These are phyloP conservation scores for Phyllosticta paracitricarpa DNA, from an alignment of 2,329 filamentous ascomycete species.

Conservation along the genomic window DNA sequence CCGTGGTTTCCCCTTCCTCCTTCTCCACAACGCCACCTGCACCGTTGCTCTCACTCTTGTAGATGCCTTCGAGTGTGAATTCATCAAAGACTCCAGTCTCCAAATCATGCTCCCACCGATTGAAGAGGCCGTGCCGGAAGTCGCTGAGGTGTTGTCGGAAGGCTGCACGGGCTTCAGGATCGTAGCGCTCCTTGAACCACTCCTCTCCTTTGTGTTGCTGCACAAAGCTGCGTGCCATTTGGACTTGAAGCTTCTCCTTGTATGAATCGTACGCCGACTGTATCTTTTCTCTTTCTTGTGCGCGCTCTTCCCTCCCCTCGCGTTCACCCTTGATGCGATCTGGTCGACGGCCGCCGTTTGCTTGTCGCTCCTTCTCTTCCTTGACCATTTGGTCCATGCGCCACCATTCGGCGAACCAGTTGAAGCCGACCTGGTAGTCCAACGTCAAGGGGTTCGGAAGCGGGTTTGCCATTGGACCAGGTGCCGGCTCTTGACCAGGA, in stretches of 20 bases:
- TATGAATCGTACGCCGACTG: constrained; percentile 58
- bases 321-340: constrained; percentile 50
- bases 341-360: constrained; percentile 54
- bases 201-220: constrained; percentile 88
- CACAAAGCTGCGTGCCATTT: constrained; percentile 83
- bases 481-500: constrained; percentile 56
- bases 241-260: constrained; percentile 54
- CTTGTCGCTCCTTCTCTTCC: constrained; percentile 64
- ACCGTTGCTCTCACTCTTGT: constrained; percentile 85
- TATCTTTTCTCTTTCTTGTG: constrained; percentile 69
- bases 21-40: constrained; percentile 79
- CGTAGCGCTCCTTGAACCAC: constrained; percentile 95
- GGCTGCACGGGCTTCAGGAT: constrained; percentile 67
- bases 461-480: constrained; percentile 50
- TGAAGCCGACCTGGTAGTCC: constrained; percentile 74
- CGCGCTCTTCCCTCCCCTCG: constrained; percentile 62
- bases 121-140: constrained; percentile 67
- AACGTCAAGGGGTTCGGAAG: constrained; percentile 62
- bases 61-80: constrained; percentile 86
- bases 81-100: constrained; percentile 83
- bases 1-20: constrained; percentile 88
- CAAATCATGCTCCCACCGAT: constrained; percentile 82
- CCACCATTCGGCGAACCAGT: constrained; percentile 83
- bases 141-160: constrained; percentile 69
- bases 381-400: constrained; percentile 72